A percentile compares a stretch with the other conserved stretches of the same genome.
Conservation (phyloP, 768 basidiomycete species). For the Grammothele lineata region DNA sequence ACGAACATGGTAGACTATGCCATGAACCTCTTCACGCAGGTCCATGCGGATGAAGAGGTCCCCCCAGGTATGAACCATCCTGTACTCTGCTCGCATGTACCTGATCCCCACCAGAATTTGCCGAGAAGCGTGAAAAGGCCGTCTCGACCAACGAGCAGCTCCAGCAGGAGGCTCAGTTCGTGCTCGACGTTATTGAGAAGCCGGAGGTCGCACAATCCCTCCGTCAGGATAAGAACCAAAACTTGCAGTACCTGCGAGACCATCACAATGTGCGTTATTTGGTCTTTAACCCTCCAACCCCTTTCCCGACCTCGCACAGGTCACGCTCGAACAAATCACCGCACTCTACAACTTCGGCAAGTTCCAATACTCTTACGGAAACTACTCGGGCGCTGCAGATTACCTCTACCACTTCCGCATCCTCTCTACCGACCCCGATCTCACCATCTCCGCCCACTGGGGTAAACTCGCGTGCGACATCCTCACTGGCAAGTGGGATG, state of each 20-base stretch:
- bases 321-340: conserved; percentile 92
- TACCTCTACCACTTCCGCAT: conserved; percentile 99
- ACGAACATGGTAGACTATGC: conserved; percentile 99
- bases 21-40: conserved; percentile 70
- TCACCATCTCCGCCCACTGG: conserved; percentile 97
- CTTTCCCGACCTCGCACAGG: conserved; percentile 46
- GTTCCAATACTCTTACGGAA: conserved; percentile 98
- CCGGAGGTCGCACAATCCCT: conserved; percentile 93
- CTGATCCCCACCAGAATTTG: conserved; percentile 59
- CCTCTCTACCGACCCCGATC: conserved; percentile 88
- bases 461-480: conserved; percentile 97
- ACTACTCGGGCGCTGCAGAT: conserved; percentile 94
- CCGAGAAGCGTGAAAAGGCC: conserved; percentile 74
- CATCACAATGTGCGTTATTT: conserved; percentile 46
- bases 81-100: not conserved
- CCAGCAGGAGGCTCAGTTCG: conserved; percentile 86
- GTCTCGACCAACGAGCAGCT: conserved; percentile 81
- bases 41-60: conserved; percentile 66
- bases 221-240: conserved; percentile 96
- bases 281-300: not conserved
- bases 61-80: conserved; percentile 54
- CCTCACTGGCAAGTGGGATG: conserved; percentile 90
- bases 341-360: conserved; percentile 97
- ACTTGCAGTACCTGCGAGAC: conserved; percentile 89
- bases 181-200: conserved; percentile 94